Percentiles rank a stretch among this genome's conserved stretches.
phyloP scores from a whole-genome alignment of 2,329 filamentous ascomycete species.

The Botrytis aclada region DNA sequence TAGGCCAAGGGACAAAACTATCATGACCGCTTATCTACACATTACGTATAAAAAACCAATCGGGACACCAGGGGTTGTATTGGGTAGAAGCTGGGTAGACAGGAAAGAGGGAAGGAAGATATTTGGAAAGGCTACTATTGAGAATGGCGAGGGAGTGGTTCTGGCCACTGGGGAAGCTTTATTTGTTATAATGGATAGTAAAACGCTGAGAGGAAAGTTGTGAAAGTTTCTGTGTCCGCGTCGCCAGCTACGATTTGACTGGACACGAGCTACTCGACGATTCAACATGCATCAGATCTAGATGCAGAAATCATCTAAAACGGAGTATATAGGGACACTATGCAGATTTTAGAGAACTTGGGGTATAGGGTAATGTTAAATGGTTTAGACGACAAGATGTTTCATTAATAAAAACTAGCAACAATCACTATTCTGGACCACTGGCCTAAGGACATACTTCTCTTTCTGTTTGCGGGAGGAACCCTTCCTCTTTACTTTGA shows the following conservation, averaged over 20 bases:
- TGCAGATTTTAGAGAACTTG: not conserved
- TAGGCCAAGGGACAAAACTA: conserved; percentile 24
- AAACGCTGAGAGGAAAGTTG: conserved; percentile 20
- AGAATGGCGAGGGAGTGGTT: conserved; percentile 47
- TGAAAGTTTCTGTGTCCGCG: conserved; percentile 1
- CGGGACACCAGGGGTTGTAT: conserved; percentile 46
- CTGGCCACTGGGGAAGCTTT: conserved; percentile 53
- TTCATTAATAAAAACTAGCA: not conserved
- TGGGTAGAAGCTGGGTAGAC: conserved; percentile 46
- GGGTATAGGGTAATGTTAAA: too few relatives aligned
- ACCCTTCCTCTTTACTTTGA: not conserved
- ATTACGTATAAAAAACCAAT: conserved; percentile 53
- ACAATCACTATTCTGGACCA: not conserved
- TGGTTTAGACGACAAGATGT: not conserved
- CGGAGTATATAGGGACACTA: too few relatives aligned
- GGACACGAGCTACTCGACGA: not conserved
- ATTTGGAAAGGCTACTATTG: conserved; percentile 48
- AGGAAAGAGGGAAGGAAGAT: conserved; percentile 54
- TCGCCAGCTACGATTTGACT: not conserved
- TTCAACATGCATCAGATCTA: too few relatives aligned
- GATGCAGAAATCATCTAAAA: too few relatives aligned
- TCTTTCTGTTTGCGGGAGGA: not conserved
- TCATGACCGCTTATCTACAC: conserved; percentile 52
- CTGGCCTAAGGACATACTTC: not conserved
- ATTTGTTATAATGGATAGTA: conserved; percentile 37